Percentiles rank a stretch among this genome's conserved stretches.
Conservation (phyloP, 2,329 filamentous ascomycete genomes). For the Pseudocercospora vitis region DNA sequence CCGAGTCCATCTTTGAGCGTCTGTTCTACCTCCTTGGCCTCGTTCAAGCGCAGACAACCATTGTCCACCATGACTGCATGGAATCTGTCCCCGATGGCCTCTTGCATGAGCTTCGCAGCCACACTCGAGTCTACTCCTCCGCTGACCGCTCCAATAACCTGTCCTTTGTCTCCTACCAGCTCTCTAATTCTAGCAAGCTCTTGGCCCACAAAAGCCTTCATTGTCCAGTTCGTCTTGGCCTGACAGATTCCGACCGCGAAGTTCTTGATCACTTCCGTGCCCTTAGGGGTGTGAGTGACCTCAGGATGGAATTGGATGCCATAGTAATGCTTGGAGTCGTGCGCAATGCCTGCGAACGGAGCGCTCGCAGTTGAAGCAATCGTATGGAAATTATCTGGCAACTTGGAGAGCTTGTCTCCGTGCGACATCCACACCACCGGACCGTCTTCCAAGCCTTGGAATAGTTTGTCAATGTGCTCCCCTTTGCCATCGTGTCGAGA, state of each 20-base stretch:
- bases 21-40: slow-evolving; percentile 78
- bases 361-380: slow-evolving; percentile 76
- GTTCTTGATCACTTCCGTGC: slow-evolving; percentile 72
- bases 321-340: slow-evolving; percentile 68
- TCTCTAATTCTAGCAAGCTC: slow-evolving; percentile 79
- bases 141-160: slow-evolving; percentile 76
- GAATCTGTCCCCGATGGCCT: slow-evolving; percentile 83
- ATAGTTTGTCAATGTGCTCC: slow-evolving; percentile 72
- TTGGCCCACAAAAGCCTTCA: slow-evolving; percentile 77
- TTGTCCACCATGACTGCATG: slow-evolving; percentile 84
- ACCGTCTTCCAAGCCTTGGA: slow-evolving; percentile 69
- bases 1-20: slow-evolving; percentile 76
- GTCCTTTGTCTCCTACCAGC: slow-evolving; percentile 76
- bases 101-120: slow-evolving; percentile 78
- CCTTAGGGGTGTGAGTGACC: slow-evolving; percentile 69
- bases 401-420: slow-evolving; percentile 74
- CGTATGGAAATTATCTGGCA: slow-evolving; percentile 71
- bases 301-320: slow-evolving; percentile 92
- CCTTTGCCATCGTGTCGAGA: slow-evolving; percentile 55
- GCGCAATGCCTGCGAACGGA: slow-evolving; percentile 76
- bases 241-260: slow-evolving; percentile 82
- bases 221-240: slow-evolving; percentile 75
- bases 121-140: slow-evolving; percentile 91
- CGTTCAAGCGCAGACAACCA: slow-evolving; percentile 80
- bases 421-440: slow-evolving; percentile 85